Conservation (phyloP, 2,329 filamentous ascomycete species). For the Tolypocladium cylindrosporum region DNA sequence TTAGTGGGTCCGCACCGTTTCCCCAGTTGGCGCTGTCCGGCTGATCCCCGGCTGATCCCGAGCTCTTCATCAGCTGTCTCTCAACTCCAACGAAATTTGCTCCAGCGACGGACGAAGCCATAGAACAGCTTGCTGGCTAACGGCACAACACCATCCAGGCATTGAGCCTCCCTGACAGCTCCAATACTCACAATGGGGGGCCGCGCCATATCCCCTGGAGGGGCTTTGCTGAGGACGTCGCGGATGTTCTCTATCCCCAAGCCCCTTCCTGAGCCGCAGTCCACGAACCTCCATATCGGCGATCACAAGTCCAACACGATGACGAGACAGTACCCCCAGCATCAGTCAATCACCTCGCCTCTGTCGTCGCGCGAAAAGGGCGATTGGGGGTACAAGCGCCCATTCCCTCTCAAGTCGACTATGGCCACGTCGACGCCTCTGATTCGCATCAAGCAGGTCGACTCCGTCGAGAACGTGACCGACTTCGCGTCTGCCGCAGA, state of each 20-base stretch:
- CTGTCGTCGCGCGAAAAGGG: constrained; percentile 61
- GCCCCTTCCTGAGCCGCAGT: constrained; percentile 56
- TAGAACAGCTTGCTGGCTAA: constrained; percentile 3
- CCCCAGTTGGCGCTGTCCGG: constrained; percentile 9
- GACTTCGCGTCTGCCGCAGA: constrained; percentile 79
- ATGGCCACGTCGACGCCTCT: constrained; percentile 62
- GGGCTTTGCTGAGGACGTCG: constrained; percentile 69
- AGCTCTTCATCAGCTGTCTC: constrained; percentile 1
- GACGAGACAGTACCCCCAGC: constrained; percentile 70
- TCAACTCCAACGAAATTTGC: constrained; percentile 18
- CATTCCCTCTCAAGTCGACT: constrained; percentile 68
- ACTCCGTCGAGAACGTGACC: constrained; percentile 80
- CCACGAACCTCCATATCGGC: constrained; percentile 26
- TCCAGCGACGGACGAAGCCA: constrained; percentile 3
- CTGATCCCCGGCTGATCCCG: constrained; percentile 20
- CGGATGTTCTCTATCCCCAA: constrained; percentile 82
- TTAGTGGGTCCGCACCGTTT: constrained; percentile 1
- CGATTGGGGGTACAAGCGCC: constrained; percentile 88
- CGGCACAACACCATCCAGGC: constrained; percentile 9
- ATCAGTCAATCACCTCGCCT: constrained; percentile 74
- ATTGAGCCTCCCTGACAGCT: constrained; percentile 19
- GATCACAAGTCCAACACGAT: constrained; percentile 27
- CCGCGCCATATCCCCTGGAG: constrained; percentile 46
- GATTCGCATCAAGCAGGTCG: constrained; percentile 66
- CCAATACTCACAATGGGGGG: constrained; percentile 19